phyloP scores from a whole-genome alignment of 768 basidiomycete genomes.

The Asterophora lycoperdoides region DNA sequence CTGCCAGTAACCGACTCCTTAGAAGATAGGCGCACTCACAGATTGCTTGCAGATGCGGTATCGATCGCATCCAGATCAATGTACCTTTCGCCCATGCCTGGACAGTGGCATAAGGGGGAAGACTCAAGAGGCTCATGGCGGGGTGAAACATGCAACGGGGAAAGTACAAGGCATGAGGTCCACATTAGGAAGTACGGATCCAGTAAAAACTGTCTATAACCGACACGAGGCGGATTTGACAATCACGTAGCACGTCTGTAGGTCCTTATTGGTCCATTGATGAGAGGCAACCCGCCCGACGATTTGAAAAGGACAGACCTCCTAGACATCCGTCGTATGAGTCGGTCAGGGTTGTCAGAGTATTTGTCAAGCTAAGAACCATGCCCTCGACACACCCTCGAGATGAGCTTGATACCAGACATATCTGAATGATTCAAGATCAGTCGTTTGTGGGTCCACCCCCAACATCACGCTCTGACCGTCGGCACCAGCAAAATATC shows the following conservation, averaged over 20 bases:
- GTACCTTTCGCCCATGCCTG: conserved; percentile 5
- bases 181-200: conserved; percentile 7
- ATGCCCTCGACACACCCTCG: not conserved
- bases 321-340: not conserved
- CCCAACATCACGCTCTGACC: not conserved
- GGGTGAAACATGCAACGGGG: not conserved
- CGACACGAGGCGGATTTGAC: conserved; percentile 9
- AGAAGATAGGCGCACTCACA: not conserved
- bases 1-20: not conserved
- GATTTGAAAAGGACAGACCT: too few species aligned
- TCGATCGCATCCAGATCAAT: conserved; percentile 4
- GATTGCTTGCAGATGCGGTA: not conserved
- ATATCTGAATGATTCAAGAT: too few species aligned
- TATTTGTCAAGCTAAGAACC: too few species aligned
- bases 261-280: conserved; percentile 13
- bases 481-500: not conserved
- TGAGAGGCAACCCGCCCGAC: not conserved
- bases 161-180: conserved; percentile 9
- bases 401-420: too few species aligned
- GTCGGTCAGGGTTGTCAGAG: not conserved
- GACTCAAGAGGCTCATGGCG: too few species aligned
- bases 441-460: not conserved
- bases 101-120: not conserved
- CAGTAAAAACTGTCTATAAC: not conserved
- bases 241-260: not conserved